Base-by-base conservation (phyloP, 768 basidiomycete species). In the Trametes cinnabarina region DNA sequence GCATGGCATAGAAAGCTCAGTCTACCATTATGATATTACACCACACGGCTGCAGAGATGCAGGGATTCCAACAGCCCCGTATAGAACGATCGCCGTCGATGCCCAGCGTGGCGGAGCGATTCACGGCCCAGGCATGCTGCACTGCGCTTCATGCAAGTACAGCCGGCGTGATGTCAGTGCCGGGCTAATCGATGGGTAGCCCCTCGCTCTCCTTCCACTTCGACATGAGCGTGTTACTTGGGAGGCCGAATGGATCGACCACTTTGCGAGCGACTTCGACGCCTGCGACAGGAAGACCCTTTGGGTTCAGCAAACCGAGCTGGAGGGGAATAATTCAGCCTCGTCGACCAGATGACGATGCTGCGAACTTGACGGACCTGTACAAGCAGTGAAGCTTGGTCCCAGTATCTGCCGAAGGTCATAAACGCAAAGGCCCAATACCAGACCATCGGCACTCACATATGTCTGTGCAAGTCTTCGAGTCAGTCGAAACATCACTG, bases 341-440 rank as follows among this genome's bases (percentile, higher is more conserved):
- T 15, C 14, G 14, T 39, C n/a, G n/a, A n/a, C n/a, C n/a, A n/a
- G n/a, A n/a, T n/a, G n/a, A n/a, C n/a, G n/a, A n/a, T n/a, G n/a
- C n/a, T n/a, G n/a, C n/a, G n/a, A n/a, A n/a, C n/a, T n/a, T n/a
- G n/a, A n/a, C n/a, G n/a, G n/a, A 74, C 68, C 63, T 80, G 80
- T 15, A 75, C 74, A 20, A 81, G 70, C 14, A 72, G 47, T 10
- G 75, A 77, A n/a, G 79, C 79, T 64, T 81, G 79, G 50, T 80
- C 79, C 79, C 79, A 78, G 55, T 78, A 78, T 44, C 77, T 78
- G 61, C 3, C 25, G 4, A 41, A 1, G n/a, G 15, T 26, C 28
- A 43, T 11, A 20, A 23, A 22, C 23, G 39, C n/a, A 9, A 10
- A 44, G n/a, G 39, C 9, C 28, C 23, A 15, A 17, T 14, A 5